Evolutionary conservation across 2,329 filamentous ascomycete species (phyloP), one percentile per base, ranked within the genome.

Genomic region (Seiridium cupressi): DNA sequence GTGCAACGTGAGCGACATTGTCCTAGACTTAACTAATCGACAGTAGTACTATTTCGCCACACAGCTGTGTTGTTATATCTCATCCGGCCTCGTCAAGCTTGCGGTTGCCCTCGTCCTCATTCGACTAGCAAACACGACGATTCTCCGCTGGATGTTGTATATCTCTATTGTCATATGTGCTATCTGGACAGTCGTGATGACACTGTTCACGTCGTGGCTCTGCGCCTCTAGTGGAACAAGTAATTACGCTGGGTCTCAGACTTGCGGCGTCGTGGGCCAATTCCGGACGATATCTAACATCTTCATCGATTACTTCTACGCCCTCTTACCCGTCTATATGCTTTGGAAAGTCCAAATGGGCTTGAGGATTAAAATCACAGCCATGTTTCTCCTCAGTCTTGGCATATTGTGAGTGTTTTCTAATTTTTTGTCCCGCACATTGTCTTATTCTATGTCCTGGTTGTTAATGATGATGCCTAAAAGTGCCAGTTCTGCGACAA

Each of bases 261-360:
- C 65, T 26, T 73, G 72, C 59, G 67, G 62, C 1, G 58, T 63
- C 35, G 63, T 73, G 26, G 69, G 67, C 11, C 70, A 71, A 55
- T 72, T 73, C 57, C 72, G 72, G 46, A 73, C 69, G 4, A 68
- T 69, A 18, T 70, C 68, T 42, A 73, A 73, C 36, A 71, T 73
- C 42, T 66, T 72, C 60, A 72, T 73, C 64, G 71, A 73, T 61
- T 73, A 72, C 57, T 73, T 73, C 55, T 72, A 72, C 46, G 70
- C 72, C 38, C 57, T 73, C 1, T 53, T 72, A 11, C 72, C 72
- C 2, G 53, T 72, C 1, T 65, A 59, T 13, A 72, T 73, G 51
- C 67, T 73, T 10, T 64, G 69, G 60, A 65, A 68, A 3, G 66
- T 69, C 0, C 66, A 67, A 44, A 69, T 73, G 67, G 67, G 64